Percentiles rank a stretch among this genome's conserved stretches.
These are phyloP conservation scores for Arabidopsis suecica DNA, from an alignment of 345 rosid species.

Conservation along the genomic window DNA sequence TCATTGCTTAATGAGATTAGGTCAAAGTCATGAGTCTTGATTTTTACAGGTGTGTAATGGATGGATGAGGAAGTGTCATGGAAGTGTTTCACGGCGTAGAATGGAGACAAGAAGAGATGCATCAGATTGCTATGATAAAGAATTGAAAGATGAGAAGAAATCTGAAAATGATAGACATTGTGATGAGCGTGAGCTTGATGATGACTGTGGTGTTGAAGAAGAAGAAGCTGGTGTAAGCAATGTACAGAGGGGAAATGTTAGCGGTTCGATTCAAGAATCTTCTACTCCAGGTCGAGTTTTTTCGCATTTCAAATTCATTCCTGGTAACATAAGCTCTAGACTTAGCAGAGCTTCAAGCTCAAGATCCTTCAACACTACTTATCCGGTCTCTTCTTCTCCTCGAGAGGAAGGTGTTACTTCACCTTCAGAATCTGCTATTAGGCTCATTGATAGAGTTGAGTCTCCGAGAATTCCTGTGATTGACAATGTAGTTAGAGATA, in stretches of 20 bases:
- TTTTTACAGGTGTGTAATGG: slow-evolving; percentile 49
- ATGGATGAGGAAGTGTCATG: slow-evolving; percentile 49
- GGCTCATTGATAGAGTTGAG: slow-evolving; percentile 46
- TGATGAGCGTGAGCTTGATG: slow-evolving; percentile 49
- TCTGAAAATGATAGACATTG: slow-evolving; percentile 44
- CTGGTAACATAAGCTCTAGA: slow-evolving; percentile 81
- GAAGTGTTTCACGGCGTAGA: slow-evolving; percentile 44
- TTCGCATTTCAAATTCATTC: slow-evolving; percentile 87
- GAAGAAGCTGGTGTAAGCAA: slow-evolving; percentile 44
- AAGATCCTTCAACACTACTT: slow-evolving; percentile 73
- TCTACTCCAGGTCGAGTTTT: slow-evolving; percentile 62
- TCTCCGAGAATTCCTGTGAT: slow-evolving; percentile 46
- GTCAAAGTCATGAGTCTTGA: slow-evolving; percentile 4
- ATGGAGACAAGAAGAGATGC: slow-evolving; percentile 44
- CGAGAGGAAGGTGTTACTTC: slow-evolving; percentile 46
- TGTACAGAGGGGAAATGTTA: slow-evolving; percentile 41
- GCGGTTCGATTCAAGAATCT: slow-evolving; percentile 59
- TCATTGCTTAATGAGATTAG: slow-evolving; percentile 5
- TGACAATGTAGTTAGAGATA: slow-evolving; percentile 46
- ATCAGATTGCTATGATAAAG: slow-evolving; percentile 51
- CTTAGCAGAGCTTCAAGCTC: slow-evolving; percentile 76
- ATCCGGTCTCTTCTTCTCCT: slow-evolving; percentile 53
- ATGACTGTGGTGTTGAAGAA: slow-evolving; percentile 49
- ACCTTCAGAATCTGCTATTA: slow-evolving; percentile 45
- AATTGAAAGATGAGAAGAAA: slow-evolving; percentile 50